Percentiles rank a stretch among this genome's conserved stretches.
These are phyloP conservation scores for Oryza coarctata DNA, from an alignment of 176 grass and related monocot species.

Conservation along the genomic window DNA sequence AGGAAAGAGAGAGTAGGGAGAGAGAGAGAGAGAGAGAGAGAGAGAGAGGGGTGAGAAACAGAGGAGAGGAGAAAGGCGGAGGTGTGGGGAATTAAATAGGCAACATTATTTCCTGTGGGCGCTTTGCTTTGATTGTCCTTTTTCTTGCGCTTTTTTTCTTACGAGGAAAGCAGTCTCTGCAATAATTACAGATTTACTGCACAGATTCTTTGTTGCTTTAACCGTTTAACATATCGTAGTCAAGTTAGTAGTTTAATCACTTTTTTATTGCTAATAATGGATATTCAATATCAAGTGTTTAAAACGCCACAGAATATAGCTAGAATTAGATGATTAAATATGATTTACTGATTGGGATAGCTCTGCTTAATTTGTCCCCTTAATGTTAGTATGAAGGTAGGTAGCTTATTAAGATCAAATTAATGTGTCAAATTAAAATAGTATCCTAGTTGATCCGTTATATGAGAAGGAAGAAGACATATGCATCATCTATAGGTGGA, in stretches of 20 bases:
- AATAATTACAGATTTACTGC: background rate
- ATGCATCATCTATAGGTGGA: no score
- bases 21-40: background rate
- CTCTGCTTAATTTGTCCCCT: no score
- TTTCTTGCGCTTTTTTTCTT: background rate
- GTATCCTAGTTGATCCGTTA: background rate
- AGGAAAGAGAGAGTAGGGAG: background rate
- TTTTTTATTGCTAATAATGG: background rate
- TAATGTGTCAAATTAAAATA: no score
- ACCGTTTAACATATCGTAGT: background rate
- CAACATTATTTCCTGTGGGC: background rate
- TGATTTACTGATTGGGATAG: no score
- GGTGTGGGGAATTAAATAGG: conserved; percentile 15
- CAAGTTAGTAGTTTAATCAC: background rate
- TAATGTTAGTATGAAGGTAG: no score
- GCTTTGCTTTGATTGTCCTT: no score
- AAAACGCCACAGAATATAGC: background rate
- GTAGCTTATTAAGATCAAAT: no score
- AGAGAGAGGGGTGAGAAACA: background rate
- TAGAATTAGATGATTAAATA: no score
- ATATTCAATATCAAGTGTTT: no score
- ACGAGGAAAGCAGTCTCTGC: background rate
- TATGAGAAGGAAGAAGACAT: background rate
- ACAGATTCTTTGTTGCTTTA: background rate
- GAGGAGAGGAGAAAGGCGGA: background rate